phyloP scores from a whole-genome alignment of 805 yeast species.

The Yarrowia porcina region DNA sequence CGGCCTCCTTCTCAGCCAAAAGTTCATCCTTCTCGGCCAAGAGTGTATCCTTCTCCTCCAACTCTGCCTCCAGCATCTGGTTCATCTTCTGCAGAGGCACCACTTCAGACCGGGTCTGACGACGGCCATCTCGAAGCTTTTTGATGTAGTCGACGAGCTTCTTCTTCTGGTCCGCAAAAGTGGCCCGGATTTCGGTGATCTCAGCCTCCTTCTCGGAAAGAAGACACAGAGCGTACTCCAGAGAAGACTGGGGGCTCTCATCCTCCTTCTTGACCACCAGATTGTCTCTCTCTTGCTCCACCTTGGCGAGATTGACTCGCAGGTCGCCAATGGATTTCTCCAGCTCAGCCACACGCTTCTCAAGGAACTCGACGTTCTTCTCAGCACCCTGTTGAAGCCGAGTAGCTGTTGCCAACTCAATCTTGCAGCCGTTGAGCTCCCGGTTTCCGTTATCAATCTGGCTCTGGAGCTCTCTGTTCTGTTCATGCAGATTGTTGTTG shows the following conservation, averaged over 20 bases:
- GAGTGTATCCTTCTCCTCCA: background rate
- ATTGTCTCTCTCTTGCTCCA: conserved; percentile 7
- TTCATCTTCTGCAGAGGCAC: conserved; percentile 16
- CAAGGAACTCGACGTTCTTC: conserved; percentile 12
- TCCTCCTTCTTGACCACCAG: background rate
- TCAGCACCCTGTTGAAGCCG: conserved; percentile 16
- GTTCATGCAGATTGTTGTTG: conserved; percentile 13
- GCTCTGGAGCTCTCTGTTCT: background rate
- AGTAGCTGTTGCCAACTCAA: background rate
- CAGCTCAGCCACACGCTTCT: conserved; percentile 13
- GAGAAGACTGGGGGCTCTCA: background rate
- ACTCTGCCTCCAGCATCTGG: background rate
- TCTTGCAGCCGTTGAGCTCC: background rate
- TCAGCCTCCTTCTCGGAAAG: conserved; percentile 18
- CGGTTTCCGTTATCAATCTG: background rate
- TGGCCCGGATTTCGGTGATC: background rate
- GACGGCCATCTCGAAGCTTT: background rate
- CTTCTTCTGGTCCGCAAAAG: conserved; percentile 8
- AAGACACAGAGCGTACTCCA: conserved; percentile 10
- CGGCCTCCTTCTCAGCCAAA: background rate
- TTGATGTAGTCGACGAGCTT: conserved; percentile 25
- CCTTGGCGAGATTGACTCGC: conserved; percentile 6
- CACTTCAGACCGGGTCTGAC: background rate
- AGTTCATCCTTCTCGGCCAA: background rate
- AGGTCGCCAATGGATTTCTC: background rate